Conservation (phyloP, 2,329 filamentous ascomycete genomes). For the Phialophora tarda region DNA sequence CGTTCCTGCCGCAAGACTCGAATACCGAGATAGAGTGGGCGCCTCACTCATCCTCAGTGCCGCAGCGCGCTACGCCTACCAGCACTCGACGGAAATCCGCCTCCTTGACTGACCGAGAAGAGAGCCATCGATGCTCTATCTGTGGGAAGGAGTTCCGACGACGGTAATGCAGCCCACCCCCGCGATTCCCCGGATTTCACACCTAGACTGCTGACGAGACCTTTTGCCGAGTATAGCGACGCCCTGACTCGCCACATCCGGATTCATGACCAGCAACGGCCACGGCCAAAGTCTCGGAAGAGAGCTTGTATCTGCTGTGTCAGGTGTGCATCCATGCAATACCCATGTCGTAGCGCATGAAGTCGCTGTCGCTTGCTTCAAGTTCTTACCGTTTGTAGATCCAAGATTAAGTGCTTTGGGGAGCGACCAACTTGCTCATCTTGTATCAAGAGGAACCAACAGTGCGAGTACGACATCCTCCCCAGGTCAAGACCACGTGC, state of each 20-base stretch:
- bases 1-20: background rate
- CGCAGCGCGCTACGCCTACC: background rate
- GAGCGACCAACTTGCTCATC: background rate
- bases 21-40: slow-evolving; percentile 1
- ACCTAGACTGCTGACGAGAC: background rate
- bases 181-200: background rate
- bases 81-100: background rate
- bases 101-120: background rate
- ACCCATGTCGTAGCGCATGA: background rate
- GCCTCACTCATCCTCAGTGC: background rate
- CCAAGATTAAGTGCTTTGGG: slow-evolving; percentile 3
- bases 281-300: slow-evolving; percentile 1
- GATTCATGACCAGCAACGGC: background rate
- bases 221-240: background rate
- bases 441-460: slow-evolving; percentile 1
- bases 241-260: slow-evolving; percentile 3
- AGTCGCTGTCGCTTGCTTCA: background rate
- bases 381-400: background rate
- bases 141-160: slow-evolving; percentile 1
- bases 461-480: background rate
- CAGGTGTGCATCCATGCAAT: slow-evolving; percentile 3
- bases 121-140: background rate
- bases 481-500: background rate
- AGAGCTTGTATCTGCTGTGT: slow-evolving; percentile 5
- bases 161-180: background rate